These are phyloP conservation scores for Melocanna baccifera DNA, from an alignment of 176 grass and related monocot genomes.

Conservation along the genomic window DNA sequence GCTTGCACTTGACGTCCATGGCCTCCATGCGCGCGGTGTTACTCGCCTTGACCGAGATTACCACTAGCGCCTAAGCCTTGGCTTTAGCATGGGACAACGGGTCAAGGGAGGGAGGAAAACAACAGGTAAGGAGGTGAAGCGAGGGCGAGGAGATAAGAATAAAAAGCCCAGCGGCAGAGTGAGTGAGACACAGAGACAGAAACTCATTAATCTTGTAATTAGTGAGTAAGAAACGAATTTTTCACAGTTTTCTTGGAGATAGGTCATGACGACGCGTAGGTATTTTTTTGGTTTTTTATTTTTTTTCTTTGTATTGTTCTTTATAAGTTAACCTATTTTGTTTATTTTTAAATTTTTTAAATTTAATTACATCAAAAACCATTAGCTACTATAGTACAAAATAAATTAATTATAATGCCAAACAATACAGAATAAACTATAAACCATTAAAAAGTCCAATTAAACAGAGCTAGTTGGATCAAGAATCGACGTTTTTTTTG, in stretches of 20 bases:
- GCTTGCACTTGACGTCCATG: conserved; percentile 56
- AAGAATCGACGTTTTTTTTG: background rate
- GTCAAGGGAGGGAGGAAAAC: conserved; percentile 37
- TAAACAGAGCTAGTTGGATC: no score
- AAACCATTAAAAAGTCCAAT: no score
- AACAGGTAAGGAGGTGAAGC: conserved; percentile 45
- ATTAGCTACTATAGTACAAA: no score
- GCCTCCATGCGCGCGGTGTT: conserved; percentile 32
- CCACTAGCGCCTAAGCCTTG: conserved; percentile 23
- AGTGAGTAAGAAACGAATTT: background rate
- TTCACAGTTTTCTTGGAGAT: background rate
- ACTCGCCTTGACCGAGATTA: conserved; percentile 30
- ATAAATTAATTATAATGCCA: no score
- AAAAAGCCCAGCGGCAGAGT: conserved; percentile 5
- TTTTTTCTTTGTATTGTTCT: no score
- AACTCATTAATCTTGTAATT: conserved; percentile 7
- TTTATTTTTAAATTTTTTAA: no score
- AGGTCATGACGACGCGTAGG: conserved; percentile 21
- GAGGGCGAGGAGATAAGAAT: conserved; percentile 34
- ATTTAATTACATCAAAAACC: no score
- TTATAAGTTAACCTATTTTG: no score
- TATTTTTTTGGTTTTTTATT: no score
- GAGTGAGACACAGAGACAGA: background rate
- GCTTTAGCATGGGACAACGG: conserved; percentile 7
- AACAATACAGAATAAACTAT: no score